Evolutionary conservation across 805 yeast species (phyloP), one percentile per base, ranked within the genome.

Genomic region (Starmerella kuoi): DNA sequence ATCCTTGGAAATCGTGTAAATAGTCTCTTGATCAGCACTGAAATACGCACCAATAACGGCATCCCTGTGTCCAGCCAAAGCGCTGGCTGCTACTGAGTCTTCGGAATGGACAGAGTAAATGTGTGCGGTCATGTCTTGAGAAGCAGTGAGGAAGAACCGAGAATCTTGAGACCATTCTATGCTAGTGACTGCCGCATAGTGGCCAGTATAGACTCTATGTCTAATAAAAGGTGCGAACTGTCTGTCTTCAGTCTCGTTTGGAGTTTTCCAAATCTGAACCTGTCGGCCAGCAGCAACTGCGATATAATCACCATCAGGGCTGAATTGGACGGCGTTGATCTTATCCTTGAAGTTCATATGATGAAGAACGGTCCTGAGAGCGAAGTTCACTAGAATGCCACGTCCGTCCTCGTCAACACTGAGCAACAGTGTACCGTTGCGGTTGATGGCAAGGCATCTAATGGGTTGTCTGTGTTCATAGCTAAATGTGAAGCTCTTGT

Each of bases 171-270:
- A 84, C 97, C 97, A 91, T 2, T 83, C 69, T 9, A 91, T 60
- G 2, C 86, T 74, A 1, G 74, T 69, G 20, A 91, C 74, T 53
- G 84, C 93, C 38, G 77, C 77, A 58, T 76, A 86, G 64, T 91
- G 98, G 27, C 98, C 98, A 1, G 95, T 85, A 55, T 86, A 86
- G 6, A 82, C 74, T 55, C 94, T 69, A 61, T 83, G 84, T 49
- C 94, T 79, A 31, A 88, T 82, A 62, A 91, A 91, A 14, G 98
- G 98, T 0, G 95, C 91, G 68, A 91, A 91, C 59, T 86, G 95
- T 47, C 94, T 71, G 55, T 85, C 95, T 53, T 83, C 91, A 6
- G 75, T 64, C 20, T 68, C 66, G 36, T 73, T 77, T 0, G 96
- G 96, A 1, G 96, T 84, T 55, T 76, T 78, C 98, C 98, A 91